Evolutionary conservation across 2,329 filamentous ascomycete genomes (phyloP).

Genomic region (Ophiostoma angusticollis): DNA sequence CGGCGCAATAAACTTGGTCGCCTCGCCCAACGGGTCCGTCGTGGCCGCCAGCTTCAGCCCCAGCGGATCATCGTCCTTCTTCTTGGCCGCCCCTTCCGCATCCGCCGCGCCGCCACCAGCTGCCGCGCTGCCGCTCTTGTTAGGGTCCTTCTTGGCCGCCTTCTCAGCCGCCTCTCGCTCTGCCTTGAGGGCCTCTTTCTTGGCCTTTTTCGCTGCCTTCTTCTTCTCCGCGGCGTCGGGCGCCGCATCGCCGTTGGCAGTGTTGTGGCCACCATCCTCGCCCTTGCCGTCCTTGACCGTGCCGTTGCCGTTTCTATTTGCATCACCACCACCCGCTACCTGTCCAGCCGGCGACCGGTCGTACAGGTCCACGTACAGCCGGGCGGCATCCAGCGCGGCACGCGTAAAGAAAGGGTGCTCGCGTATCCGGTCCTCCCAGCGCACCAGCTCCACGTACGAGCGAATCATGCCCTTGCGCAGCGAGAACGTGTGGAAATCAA

Average conservation of each 20-base stretch:
- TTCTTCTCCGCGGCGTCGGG: conserved; percentile 56
- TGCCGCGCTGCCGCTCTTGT: conserved; percentile 49
- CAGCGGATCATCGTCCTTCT: conserved; percentile 80
- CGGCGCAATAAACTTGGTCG: conserved; percentile 72
- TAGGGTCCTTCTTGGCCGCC: conserved; percentile 68
- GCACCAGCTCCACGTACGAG: conserved; percentile 89
- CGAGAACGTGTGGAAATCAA: conserved; percentile 97
- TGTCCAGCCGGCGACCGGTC: conserved; percentile 41
- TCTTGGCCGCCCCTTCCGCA: conserved; percentile 53
- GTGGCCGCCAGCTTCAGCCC: conserved; percentile 72
- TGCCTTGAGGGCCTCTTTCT: conserved; percentile 51
- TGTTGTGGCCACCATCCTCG: too few species aligned
- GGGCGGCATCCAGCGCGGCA: conserved; percentile 68
- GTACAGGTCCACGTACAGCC: conserved; percentile 65
- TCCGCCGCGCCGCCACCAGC: too few species aligned
- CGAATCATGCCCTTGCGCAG: conserved; percentile 92
- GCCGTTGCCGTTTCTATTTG: conserved; percentile 29
- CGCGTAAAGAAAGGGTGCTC: conserved; percentile 89
- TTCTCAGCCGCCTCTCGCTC: conserved; percentile 72
- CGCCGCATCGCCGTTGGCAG: conserved; percentile 44
- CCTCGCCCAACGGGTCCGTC: conserved; percentile 68
- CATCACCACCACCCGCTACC: conserved; percentile 48
- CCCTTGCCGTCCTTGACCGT: not conserved
- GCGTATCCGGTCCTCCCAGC: conserved; percentile 84
- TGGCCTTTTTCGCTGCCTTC: conserved; percentile 82